A percentile compares a stretch with the other conserved stretches of the same genome.
Evolutionary conservation across 352 stramenopile genomes (phyloP).

Genomic region (Globisporangium mamillatum): DNA sequence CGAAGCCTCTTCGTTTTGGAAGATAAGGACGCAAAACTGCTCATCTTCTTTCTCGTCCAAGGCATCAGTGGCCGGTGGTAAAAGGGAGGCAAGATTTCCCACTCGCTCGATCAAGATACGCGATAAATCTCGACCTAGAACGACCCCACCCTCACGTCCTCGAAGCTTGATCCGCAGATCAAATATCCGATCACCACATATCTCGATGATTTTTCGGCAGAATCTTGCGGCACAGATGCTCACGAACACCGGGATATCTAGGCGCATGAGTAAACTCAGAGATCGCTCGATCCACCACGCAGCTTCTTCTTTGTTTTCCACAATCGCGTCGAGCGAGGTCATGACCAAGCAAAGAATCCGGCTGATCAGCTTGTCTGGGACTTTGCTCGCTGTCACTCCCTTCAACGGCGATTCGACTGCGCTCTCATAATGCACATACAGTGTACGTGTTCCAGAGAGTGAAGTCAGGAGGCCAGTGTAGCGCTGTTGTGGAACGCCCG

Average conservation of each 20-base stretch:
- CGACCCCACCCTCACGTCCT: constrained; percentile 4
- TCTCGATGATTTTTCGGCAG: constrained; percentile 12
- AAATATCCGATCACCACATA: constrained; percentile 16
- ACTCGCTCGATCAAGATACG: constrained; percentile 33
- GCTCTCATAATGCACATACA: constrained; percentile 12
- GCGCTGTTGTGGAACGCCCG: not conserved
- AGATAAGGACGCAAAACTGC: constrained; percentile 46
- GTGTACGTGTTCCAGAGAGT: constrained; percentile 1
- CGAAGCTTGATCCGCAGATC: constrained; percentile 9
- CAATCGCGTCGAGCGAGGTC: constrained; percentile 6
- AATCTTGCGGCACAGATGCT: constrained; percentile 14
- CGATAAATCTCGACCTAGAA: constrained; percentile 29
- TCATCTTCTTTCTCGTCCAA: not conserved
- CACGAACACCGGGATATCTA: constrained; percentile 1
- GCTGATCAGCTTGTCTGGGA: constrained; percentile 4
- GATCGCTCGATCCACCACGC: constrained; percentile 17
- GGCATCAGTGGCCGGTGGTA: not conserved
- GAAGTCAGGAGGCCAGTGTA: not conserved
- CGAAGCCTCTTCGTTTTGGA: constrained; percentile 38
- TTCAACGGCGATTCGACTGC: not conserved
- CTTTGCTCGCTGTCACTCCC: not conserved
- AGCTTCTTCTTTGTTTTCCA: constrained; percentile 6
- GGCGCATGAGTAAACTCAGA: constrained; percentile 8
- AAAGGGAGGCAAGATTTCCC: constrained; percentile 21
- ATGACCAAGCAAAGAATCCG: constrained; percentile 16